Base-by-base conservation (phyloP, 2,329 filamentous ascomycete genomes). In the Beauveria sp. region DNA sequence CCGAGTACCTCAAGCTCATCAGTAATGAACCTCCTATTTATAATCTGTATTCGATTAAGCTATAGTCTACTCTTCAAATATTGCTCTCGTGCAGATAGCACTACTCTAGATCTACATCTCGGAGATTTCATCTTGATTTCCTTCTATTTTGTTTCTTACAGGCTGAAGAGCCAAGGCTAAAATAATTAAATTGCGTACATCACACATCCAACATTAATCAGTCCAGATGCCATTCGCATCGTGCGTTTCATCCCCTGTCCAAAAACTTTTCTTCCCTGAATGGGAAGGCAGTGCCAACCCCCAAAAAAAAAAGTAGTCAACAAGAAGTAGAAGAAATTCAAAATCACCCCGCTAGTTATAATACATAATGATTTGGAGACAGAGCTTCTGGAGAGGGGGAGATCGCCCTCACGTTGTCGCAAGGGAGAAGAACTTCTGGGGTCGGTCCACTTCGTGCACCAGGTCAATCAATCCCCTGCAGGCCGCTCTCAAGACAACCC, bases 141-240 rank as follows among this genome's bases (percentile, higher is more conserved):
- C 24, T 28, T 28, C 31, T n/a, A 5, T 56, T 18, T 56, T 28
- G 18, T 49, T 49, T 43, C 26, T 34, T 45, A 52, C 31, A 31
- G 12, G 34, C 22, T 12, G 46, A 48, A 48, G 20, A 24, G 9
- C 2, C 20, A 34, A 45, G 40, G 49, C 16, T 49, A 60, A 58
- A 52, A 60, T 43, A 34, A 34, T 38, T 40, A 52, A 60, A 28
- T 16, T 51, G 57, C 57, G 52, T 60, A 40, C 57, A 60, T 60
- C 40, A 57, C 48, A 60, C 56, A 53, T 60, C 57, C 57, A 60
- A 60, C 57, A 60, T 60, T 60, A 60, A 53, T 45, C 48, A 49
- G 40, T 60, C n/a, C 48, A 60, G 38, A 52, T 60, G 57, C 57
- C 28, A 34, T 51, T 60, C 57, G 57, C 52, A 34, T 45, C 57